Percentiles rank a stretch among this genome's conserved stretches.
These are phyloP conservation scores for Gynandropsis gynandra DNA, from an alignment of 345 rosid genomes.

Conservation along the genomic window DNA sequence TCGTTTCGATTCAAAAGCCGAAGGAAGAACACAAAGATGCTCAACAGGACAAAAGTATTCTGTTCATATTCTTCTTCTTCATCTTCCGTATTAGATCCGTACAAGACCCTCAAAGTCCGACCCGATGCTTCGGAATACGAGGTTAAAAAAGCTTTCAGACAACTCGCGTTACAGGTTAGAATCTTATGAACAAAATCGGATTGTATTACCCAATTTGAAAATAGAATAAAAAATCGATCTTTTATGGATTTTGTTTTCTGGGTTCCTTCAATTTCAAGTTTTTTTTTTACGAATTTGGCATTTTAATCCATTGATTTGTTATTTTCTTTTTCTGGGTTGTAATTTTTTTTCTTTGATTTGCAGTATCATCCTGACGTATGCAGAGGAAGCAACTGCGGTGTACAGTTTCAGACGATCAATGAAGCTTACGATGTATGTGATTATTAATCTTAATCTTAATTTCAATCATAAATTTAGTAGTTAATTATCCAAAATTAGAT, in stretches of 20 bases:
- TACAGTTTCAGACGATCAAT: conserved; percentile 62
- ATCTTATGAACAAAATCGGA: conserved; percentile 5
- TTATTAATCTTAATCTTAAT: background rate
- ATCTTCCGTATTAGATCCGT: conserved; percentile 57
- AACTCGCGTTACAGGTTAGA: conserved; percentile 71
- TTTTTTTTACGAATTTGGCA: too few relatives aligned
- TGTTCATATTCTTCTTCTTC: conserved; percentile 42
- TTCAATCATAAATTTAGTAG: too few relatives aligned
- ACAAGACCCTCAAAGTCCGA: conserved; percentile 57
- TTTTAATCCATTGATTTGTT: background rate
- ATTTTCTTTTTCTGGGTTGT: background rate
- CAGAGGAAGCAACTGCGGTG: conserved; percentile 74
- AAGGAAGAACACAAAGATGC: conserved; percentile 32
- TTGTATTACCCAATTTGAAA: background rate
- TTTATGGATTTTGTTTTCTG: background rate
- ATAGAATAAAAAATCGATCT: background rate
- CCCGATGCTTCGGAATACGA: conserved; percentile 78
- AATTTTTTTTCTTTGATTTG: background rate
- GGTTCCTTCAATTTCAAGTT: too few relatives aligned
- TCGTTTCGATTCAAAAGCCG: conserved; percentile 34
- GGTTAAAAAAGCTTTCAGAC: conserved; percentile 79
- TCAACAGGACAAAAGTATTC: conserved; percentile 27
- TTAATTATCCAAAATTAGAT: too few relatives aligned
- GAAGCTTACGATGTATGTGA: conserved; percentile 85
- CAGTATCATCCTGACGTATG: conserved; percentile 99